These are phyloP conservation scores for Dryas drummondii DNA, from an alignment of 306 rosid genomes.

Conservation along the genomic window DNA sequence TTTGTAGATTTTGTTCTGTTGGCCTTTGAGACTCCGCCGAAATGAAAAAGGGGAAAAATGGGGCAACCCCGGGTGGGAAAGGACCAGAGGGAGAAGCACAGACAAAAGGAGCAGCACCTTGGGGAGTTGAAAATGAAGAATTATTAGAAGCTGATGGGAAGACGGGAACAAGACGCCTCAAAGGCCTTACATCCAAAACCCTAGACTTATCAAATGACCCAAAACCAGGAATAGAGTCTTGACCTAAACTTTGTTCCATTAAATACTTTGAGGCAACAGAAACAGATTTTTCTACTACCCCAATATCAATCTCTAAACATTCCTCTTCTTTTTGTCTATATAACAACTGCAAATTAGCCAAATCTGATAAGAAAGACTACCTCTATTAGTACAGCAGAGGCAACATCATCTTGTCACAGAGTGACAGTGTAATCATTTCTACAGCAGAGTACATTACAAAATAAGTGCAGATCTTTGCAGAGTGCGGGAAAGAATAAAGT, in stretches of 20 bases:
- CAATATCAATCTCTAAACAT: background rate
- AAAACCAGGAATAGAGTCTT: constrained; percentile 46
- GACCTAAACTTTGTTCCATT: constrained; percentile 70
- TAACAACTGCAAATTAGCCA: background rate
- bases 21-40: constrained; percentile 53
- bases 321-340: background rate
- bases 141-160: constrained; percentile 67
- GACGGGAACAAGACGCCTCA: constrained; percentile 75
- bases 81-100: constrained; percentile 90
- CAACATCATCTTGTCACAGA: background rate
- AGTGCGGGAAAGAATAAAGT: constrained; percentile 19
- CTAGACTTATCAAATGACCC: constrained; percentile 78
- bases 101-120: constrained; percentile 85
- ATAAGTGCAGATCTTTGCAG: background rate
- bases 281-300: constrained; percentile 9
- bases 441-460: constrained; percentile 6
- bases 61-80: constrained; percentile 71
- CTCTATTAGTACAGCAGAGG: background rate
- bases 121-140: constrained; percentile 55
- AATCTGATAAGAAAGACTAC: background rate
- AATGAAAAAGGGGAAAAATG: constrained; percentile 71
- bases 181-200: constrained; percentile 79
- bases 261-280: constrained; percentile 28
- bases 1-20: constrained; percentile 44
- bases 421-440: background rate